These are phyloP conservation scores for Zymoseptoria ardabiliae DNA, from an alignment of 2,329 filamentous ascomycete species.

Conservation along the genomic window DNA sequence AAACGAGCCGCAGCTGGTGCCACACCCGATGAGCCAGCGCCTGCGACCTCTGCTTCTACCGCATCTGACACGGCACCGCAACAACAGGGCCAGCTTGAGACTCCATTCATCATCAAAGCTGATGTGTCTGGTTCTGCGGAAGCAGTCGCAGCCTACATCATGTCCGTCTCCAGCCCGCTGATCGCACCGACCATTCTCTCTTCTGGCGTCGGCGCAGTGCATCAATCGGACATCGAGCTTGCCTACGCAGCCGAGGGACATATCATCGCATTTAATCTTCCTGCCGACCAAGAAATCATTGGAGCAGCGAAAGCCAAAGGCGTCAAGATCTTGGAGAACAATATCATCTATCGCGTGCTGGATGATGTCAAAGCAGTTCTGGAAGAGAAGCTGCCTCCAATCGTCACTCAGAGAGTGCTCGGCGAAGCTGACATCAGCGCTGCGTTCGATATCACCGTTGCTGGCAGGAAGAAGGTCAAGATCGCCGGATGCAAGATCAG, in stretches of 20 bases:
- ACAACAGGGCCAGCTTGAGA: constrained; percentile 44
- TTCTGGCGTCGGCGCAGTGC: constrained; percentile 68
- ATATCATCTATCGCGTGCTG: constrained; percentile 73
- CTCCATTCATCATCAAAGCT: constrained; percentile 83
- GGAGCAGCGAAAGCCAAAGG: constrained; percentile 61
- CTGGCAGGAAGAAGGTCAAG: constrained; percentile 60
- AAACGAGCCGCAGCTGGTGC: constrained; percentile 15
- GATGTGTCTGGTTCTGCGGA: constrained; percentile 93
- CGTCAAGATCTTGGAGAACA: constrained; percentile 76
- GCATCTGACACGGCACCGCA: constrained; percentile 22
- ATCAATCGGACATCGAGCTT: constrained; percentile 83
- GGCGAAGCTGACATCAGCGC: constrained; percentile 84
- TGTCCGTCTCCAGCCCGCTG: constrained; percentile 76
- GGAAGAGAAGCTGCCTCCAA: constrained; percentile 60
- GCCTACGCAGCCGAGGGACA: constrained; percentile 68
- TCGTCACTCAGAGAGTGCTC: constrained; percentile 60
- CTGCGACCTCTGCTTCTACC: constrained; percentile 17
- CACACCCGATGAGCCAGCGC: constrained; percentile 20
- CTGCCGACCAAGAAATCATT: constrained; percentile 57
- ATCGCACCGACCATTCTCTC: constrained; percentile 70
- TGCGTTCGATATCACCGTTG: constrained; percentile 76
- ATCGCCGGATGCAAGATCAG: constrained; percentile 84
- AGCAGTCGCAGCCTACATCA: constrained; percentile 71
- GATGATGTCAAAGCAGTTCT: constrained; percentile 65
- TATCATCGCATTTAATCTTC: constrained; percentile 80